phyloP scores from a whole-genome alignment of 2,329 filamentous ascomycete species.

The Xylariaceae sp. region DNA sequence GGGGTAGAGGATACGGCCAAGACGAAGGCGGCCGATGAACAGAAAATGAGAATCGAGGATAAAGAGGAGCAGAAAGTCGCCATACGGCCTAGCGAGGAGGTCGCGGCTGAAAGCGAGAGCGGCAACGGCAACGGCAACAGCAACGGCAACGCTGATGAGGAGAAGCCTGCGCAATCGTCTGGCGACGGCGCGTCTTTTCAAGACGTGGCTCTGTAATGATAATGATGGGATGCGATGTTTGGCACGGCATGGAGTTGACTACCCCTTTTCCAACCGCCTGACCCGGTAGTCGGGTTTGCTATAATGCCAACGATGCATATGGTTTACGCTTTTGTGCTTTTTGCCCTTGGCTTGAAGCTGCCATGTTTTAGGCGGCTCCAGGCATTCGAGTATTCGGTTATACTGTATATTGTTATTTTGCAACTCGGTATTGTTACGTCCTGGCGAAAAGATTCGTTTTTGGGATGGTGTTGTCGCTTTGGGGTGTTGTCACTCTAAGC shows the following conservation, averaged over 20 bases:
- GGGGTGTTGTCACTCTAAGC: no score
- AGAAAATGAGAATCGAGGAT: conserved; percentile 55
- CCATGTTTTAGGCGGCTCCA: no score
- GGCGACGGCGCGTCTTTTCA: conserved; percentile 59
- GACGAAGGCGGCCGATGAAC: conserved; percentile 41
- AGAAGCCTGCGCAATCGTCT: conserved; percentile 45
- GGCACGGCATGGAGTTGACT: conserved; percentile 21
- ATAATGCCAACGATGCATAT: no score
- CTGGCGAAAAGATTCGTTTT: no score
- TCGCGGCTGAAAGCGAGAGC: conserved; percentile 34
- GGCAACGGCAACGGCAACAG: conserved; percentile 25
- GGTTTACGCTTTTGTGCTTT: background rate
- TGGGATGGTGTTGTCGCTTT: no score
- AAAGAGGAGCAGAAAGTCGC: conserved; percentile 52
- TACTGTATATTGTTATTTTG: no score
- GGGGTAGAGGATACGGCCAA: conserved; percentile 29
- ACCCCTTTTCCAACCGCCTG: background rate
- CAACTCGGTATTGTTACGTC: no score
- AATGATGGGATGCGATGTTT: conserved; percentile 2
- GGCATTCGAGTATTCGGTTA: no score
- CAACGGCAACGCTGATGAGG: conserved; percentile 31
- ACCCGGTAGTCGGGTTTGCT: background rate
- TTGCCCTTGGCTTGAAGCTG: background rate
- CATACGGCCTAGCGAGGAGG: conserved; percentile 39
- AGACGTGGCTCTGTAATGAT: conserved; percentile 53